A percentile compares a stretch with the other conserved stretches of the same genome.
phyloP scores from a whole-genome alignment of 2,329 filamentous ascomycete species.

The Trichoderma citrinoviride region DNA sequence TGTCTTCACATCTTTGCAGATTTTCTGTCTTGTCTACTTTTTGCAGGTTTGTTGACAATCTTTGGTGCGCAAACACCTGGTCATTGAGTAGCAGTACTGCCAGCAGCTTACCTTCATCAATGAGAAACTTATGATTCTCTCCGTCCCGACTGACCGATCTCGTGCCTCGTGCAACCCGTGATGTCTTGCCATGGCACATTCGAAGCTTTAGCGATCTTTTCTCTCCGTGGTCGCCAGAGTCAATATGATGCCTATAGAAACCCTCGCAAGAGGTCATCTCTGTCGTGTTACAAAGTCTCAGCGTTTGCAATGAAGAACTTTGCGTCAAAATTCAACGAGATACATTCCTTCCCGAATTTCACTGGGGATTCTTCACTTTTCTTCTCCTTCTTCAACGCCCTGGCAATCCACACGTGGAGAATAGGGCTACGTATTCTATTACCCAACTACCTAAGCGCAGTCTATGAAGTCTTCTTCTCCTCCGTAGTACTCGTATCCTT shows the following conservation, averaged over 20 bases:
- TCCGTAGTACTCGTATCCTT: constrained; percentile 30
- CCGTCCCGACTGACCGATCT: background rate
- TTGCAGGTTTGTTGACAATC: background rate
- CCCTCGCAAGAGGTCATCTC: constrained; percentile 88
- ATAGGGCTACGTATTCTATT: constrained; percentile 2
- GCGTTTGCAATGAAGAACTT: constrained; percentile 72
- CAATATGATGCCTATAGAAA: constrained; percentile 77
- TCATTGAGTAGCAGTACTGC: background rate
- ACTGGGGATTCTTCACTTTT: constrained; percentile 19
- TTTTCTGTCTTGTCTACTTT: background rate
- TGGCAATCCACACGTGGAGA: background rate
- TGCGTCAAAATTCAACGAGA: constrained; percentile 84
- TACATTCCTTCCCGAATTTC: constrained; percentile 47
- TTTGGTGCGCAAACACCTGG: background rate
- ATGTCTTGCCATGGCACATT: constrained; percentile 63
- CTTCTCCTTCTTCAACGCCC: constrained; percentile 3
- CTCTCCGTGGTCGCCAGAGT: constrained; percentile 71
- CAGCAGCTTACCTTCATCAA: background rate
- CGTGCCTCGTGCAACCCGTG: constrained; percentile 9
- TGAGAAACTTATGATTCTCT: background rate
- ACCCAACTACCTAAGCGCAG: constrained; percentile 19
- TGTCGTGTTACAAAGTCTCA: constrained; percentile 89
- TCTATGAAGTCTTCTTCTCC: constrained; percentile 54
- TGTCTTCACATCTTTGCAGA: background rate
- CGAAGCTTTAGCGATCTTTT: constrained; percentile 79